Conservation (phyloP, 805 yeast species). For the Candida dendrica region DNA sequence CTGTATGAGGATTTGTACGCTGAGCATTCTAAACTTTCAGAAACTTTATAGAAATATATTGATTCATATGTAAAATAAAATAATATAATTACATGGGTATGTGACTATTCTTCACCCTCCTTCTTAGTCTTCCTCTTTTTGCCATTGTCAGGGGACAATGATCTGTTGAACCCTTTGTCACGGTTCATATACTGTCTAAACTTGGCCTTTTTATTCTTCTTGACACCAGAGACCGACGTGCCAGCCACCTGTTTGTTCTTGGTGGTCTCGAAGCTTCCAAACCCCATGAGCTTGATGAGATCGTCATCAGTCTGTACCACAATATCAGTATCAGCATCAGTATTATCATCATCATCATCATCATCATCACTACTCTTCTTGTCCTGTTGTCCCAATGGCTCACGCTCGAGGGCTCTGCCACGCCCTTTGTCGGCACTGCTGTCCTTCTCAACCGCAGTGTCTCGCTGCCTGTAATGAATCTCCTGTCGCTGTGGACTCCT, state of each 20-base stretch:
- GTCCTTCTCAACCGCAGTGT: too few species aligned
- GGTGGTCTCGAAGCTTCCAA: constrained; percentile 45
- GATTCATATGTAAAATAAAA: neutral
- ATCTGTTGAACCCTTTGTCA: constrained; percentile 47
- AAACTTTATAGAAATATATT: constrained; percentile 4
- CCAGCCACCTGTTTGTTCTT: constrained; percentile 51
- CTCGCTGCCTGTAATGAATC: too few species aligned
- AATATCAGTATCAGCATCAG: too few species aligned
- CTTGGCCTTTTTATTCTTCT: constrained; percentile 32
- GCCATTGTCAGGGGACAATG: constrained; percentile 39
- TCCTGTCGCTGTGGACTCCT: too few species aligned
- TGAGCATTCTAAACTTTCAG: constrained; percentile 35
- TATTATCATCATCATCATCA: too few species aligned
- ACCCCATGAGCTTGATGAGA: constrained; percentile 49
- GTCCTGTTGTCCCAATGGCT: too few species aligned
- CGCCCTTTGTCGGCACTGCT: too few species aligned
- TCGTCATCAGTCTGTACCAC: constrained; percentile 1
- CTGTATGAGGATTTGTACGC: constrained; percentile 52
- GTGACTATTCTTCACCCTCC: too few species aligned
- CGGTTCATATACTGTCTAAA: constrained; percentile 59
- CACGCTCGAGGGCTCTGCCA: too few species aligned
- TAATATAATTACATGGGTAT: too few species aligned
- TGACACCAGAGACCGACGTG: constrained; percentile 35
- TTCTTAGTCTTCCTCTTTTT: constrained; percentile 8
- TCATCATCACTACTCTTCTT: too few species aligned